Conservation (phyloP, 225 moss, liverwort and hornwort species). For the Polytrichum commune region DNA sequence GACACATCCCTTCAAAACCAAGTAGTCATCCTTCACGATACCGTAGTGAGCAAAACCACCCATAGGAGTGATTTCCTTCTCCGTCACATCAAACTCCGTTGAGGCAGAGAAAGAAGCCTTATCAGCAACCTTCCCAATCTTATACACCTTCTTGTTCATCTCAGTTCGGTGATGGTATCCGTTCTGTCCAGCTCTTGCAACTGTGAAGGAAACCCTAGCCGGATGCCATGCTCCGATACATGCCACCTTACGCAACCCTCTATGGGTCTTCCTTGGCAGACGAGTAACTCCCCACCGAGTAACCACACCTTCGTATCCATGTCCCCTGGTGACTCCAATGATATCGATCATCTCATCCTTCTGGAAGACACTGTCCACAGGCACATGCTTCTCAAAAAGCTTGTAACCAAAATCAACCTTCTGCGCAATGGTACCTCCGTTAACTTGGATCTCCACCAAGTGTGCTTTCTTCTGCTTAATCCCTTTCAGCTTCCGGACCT, state of each 20-base stretch:
- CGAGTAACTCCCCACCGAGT: slow-evolving; percentile 82
- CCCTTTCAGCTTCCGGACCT: slow-evolving; percentile 63
- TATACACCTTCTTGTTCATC: slow-evolving; percentile 85
- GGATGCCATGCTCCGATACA: slow-evolving; percentile 76
- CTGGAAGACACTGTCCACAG: slow-evolving; percentile 69
- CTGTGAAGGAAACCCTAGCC: slow-evolving; percentile 57
- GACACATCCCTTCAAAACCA: slow-evolving; percentile 79
- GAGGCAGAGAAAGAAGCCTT: slow-evolving; percentile 36
- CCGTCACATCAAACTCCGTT: slow-evolving; percentile 47
- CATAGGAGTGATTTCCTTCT: slow-evolving; percentile 68
- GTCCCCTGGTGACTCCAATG: slow-evolving; percentile 59
- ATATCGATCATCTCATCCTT: slow-evolving; percentile 81
- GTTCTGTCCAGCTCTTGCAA: slow-evolving; percentile 65
- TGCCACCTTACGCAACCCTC: slow-evolving; percentile 62
- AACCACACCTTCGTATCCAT: slow-evolving; percentile 80
- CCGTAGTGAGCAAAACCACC: slow-evolving; percentile 87
- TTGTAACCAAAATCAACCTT: slow-evolving; percentile 70
- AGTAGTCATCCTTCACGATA: slow-evolving; percentile 72
- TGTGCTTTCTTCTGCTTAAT: slow-evolving; percentile 70
- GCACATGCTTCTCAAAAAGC: slow-evolving; percentile 56
- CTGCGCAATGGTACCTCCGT: slow-evolving; percentile 57
- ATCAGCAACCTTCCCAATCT: slow-evolving; percentile 45
- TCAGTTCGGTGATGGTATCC: slow-evolving; percentile 64
- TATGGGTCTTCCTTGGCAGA: slow-evolving; percentile 70
- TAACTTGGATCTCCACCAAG: slow-evolving; percentile 68